Percentiles rank a stretch among this genome's conserved stretches.
These are phyloP conservation scores for Ogataea nonfermentans DNA, from an alignment of 805 yeast genomes.

Conservation along the genomic window DNA sequence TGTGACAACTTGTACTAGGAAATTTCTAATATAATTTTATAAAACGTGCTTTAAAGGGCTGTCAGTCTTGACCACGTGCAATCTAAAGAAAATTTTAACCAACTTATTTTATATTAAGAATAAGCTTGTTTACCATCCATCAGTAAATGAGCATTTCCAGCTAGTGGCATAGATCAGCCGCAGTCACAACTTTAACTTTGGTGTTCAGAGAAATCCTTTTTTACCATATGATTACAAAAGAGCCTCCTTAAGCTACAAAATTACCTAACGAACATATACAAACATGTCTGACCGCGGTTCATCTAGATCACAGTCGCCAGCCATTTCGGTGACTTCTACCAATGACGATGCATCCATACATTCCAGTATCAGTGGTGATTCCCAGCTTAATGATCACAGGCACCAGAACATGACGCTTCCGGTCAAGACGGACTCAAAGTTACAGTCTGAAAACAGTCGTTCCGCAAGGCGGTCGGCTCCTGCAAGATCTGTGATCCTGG, in stretches of 20 bases:
- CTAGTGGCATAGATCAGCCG: constrained; percentile 7
- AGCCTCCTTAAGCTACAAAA: constrained; percentile 13
- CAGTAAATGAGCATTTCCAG: constrained; percentile 9
- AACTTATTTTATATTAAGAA: neutral
- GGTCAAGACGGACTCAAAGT: constrained; percentile 29
- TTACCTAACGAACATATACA: neutral
- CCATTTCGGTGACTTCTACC: constrained; percentile 30
- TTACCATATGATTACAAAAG: constrained; percentile 13
- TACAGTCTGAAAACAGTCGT: constrained; percentile 6
- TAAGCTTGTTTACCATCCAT: neutral
- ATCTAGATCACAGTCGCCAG: constrained; percentile 27
- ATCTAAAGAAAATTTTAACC: constrained; percentile 5
- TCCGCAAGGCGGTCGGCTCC: neutral
- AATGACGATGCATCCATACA: constrained; percentile 33
- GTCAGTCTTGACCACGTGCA: constrained; percentile 13
- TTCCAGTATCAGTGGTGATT: constrained; percentile 37
- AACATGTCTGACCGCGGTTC: constrained; percentile 27
- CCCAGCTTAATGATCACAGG: constrained; percentile 36
- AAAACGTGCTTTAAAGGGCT: constrained; percentile 1
- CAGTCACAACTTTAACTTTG: neutral
- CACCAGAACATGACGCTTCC: constrained; percentile 35
- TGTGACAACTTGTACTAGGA: constrained; percentile 41
- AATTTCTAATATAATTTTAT: neutral
- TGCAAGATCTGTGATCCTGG: constrained; percentile 7
- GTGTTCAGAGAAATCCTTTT: neutral